Evolutionary conservation across 2,329 filamentous ascomycete genomes (phyloP), one percentile per base, ranked within the genome.

Genomic region (Gremmenia infestans): DNA sequence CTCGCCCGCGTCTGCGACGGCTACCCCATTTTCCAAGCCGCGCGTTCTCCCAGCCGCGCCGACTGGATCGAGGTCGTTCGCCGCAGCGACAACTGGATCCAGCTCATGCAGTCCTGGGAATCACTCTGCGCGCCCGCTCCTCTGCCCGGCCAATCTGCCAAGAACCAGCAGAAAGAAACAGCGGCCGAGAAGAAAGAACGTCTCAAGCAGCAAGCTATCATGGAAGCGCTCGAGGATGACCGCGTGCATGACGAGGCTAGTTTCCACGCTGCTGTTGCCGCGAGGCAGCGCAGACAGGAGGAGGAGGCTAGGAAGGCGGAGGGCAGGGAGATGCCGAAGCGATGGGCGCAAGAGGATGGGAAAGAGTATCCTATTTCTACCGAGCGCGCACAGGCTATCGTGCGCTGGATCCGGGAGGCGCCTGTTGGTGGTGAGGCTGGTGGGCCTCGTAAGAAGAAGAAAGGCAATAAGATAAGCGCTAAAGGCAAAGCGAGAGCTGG

Each of bases 31-130:
- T 93, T 95, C 67, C 84, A 91, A 60, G 79, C 85, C 0, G 84
- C 86, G 23, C 79, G 87, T 50, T 87, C 83, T 3, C 85, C 88
- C 1, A 85, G 88, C 2, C 83, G 88, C 51, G 81, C 86, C 3
- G 90, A 95, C 71, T 95, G 89, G 89, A 82, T 87, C 48, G 88
- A 93, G 71, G 78, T 93, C 0, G 71, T 94, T 9, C 80, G 85
- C 0, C 80, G 82, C 32, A 78, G 81, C 0, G 78, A 82, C 36
- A 88, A 89, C 67, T 91, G 86, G 86, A 78, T 93, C 51, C 78
- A 81, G 6, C 77, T 94, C 8, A 69, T 72, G 2, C 72, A 78
- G 3, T 77, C 78, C 1, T 94, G 89, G 90, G 88, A 92, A 60
- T 75, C 74, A 2, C 78, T 94, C 5, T 93, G 89, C 65, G 74